Evolutionary conservation across 1,139 yeast genomes (phyloP), one percentile per base, ranked within the genome.

Genomic region (Blastobotrys persicus): DNA sequence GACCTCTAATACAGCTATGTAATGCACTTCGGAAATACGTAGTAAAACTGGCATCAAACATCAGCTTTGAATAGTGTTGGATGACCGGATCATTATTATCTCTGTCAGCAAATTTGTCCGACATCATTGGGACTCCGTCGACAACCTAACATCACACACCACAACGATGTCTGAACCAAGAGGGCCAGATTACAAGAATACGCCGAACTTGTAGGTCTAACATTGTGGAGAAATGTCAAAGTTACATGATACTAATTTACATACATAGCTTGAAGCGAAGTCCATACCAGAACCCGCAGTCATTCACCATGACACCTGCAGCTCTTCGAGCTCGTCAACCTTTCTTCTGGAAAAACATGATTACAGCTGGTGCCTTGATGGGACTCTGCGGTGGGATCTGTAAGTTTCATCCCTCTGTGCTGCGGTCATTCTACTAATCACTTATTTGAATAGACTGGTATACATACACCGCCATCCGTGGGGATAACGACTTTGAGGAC

Each of bases 291-390:
- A 88, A 86, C 69, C 85, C 82, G 47, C 74, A 75, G 62, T 87
- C 95, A 18, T 85, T 82, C 71, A 86, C 86, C 65, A 89, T 89
- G 89, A 87, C 96, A 2, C 96, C 96, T 16, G 96, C 96, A 7
- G 83, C 91, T 74, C 75, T 88, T 60, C 76, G 98, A 59, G 96
- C 96, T 44, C 79, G 98, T 66, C 76, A 78, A 51, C 97, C 96
- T 39, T 91, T 79, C 65, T 85, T 89, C 71, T 79, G 82, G 77
- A 81, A 77, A 62, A 91, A 91, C 67, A 77, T 85, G 64, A 69
- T 79, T 17, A 79, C 83, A 0, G 79, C 91, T 49, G 73, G 74
- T 16, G 67, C 77, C 0, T 73, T 87, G 18, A 70, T 81, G 16
- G 77, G 84, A 13, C 70, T 88, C 46, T 84, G 94, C 3, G 71